Percentiles rank a stretch among this genome's conserved stretches.
These are phyloP conservation scores for Aspergillus sojae DNA, from an alignment of 2,329 filamentous ascomycete genomes.

Conservation along the genomic window DNA sequence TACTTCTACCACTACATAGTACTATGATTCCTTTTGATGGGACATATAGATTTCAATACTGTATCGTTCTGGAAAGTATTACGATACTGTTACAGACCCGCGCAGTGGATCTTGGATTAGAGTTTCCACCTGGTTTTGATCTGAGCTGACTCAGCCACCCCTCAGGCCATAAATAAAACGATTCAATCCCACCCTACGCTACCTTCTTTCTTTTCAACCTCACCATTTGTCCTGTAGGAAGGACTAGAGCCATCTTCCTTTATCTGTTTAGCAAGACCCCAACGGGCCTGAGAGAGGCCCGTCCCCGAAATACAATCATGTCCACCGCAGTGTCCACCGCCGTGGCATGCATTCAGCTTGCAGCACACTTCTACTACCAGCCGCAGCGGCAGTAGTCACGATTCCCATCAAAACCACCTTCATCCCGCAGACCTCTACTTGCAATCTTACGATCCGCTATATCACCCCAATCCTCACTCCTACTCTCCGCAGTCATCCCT, in stretches of 20 bases:
- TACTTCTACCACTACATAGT: too few relatives aligned
- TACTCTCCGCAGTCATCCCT: neutral
- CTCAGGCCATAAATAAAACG: neutral
- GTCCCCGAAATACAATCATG: conserved; percentile 12
- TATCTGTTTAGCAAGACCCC: neutral
- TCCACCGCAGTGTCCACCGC: conserved; percentile 6
- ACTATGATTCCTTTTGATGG: neutral
- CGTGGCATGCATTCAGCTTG: neutral
- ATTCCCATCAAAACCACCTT: conserved; percentile 1
- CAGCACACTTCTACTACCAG: conserved; percentile 5
- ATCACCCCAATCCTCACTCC: neutral
- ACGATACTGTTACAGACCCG: neutral
- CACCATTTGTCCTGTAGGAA: neutral
- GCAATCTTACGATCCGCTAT: neutral
- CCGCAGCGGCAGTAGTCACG: neutral
- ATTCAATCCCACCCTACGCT: neutral
- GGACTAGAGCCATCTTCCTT: neutral
- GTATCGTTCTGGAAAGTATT: neutral
- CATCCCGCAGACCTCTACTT: neutral
- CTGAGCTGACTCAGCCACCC: neutral
- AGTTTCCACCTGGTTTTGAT: neutral
- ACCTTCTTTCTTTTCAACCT: neutral
- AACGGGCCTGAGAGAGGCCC: conserved; percentile 13
- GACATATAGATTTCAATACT: neutral
- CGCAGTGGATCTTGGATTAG: neutral